These are phyloP conservation scores for Erysimum cheiri DNA, from an alignment of 441 rosid genomes.

Conservation along the genomic window DNA sequence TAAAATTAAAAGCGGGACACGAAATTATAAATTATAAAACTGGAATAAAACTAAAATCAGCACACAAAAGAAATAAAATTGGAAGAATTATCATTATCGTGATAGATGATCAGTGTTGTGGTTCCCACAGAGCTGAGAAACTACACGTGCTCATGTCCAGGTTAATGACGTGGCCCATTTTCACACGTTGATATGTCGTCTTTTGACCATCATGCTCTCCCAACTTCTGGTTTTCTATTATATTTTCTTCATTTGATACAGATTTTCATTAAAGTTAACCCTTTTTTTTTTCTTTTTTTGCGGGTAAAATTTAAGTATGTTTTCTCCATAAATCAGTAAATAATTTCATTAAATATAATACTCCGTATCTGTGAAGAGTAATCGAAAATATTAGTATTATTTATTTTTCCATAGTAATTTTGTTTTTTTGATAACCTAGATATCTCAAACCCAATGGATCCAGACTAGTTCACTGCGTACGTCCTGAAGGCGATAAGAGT, in stretches of 20 bases:
- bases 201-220: conserved; percentile 43
- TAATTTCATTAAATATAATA: neutral
- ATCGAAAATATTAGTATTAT: neutral
- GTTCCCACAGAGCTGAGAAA: conserved; percentile 45
- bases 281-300: neutral
- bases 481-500: no score
- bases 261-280: neutral
- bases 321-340: no score
- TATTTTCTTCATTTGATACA: conserved; percentile 3
- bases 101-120: conserved; percentile 20
- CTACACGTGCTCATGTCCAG: conserved; percentile 63
- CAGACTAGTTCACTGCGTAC: no score
- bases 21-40: neutral
- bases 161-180: conserved; percentile 48
- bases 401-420: neutral
- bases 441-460: no score
- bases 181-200: conserved; percentile 43
- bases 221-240: conserved; percentile 23
- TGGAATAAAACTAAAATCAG: conserved; percentile 1
- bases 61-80: neutral
- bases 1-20: neutral
- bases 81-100: conserved; percentile 16
- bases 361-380: neutral
- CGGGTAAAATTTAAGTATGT: no score
- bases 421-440: no score